Base-by-base conservation (phyloP, 306 rosid species). In the Erythrophleum fordii region DNA sequence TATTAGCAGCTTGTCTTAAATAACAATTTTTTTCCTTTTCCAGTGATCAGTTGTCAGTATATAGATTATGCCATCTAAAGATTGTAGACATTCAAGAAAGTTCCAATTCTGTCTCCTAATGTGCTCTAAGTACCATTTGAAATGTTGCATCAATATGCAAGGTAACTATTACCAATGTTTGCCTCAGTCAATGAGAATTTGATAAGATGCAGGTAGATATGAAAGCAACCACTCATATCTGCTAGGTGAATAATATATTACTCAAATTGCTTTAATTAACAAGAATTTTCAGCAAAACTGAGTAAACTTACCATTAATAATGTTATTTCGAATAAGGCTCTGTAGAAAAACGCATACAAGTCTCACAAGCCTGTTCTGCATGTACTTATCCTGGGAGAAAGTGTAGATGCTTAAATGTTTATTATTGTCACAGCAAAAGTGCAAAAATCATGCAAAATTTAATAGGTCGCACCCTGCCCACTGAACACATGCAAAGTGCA, bases 361-460 rank as follows among this genome's bases (percentile, higher is more conserved):
- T 77, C 99, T 87, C 83, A 95, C 99, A 61, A 93, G 97, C 87
- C 99, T 89, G 91, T 95, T 95, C 87, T 95, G 99, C 99, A 95
- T 93, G 92, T 95, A 95, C 86, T 95, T 95, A 81, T 95, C 99
- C 99, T 95, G 94, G 73, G 58, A 86, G 35, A 61, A 73, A 61
- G 62, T 55, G 64, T 68, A 44, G 69, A 75, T 29, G 72, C 28
- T 49, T 46, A 71, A 13, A 58, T 65, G 80, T 64, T 26, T 67
- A 68, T 61, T 68, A 77, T 34, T 18, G 41, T 14, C 45, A 48
- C 60, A 53, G 31, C 18, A 77, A 39, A 13, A 64, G 22, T 37
- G 56, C 52, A 49, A 26, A 26, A 44, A 52, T 69, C 65, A 73
- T 42, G 60, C 73, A 25, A 42, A 26, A 13, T 69, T 68, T 6